A percentile compares a stretch with the other conserved stretches of the same genome.
Evolutionary conservation across 495 filamentous ascomycete species (phyloP).

Genomic region (Tuber calosporum): DNA sequence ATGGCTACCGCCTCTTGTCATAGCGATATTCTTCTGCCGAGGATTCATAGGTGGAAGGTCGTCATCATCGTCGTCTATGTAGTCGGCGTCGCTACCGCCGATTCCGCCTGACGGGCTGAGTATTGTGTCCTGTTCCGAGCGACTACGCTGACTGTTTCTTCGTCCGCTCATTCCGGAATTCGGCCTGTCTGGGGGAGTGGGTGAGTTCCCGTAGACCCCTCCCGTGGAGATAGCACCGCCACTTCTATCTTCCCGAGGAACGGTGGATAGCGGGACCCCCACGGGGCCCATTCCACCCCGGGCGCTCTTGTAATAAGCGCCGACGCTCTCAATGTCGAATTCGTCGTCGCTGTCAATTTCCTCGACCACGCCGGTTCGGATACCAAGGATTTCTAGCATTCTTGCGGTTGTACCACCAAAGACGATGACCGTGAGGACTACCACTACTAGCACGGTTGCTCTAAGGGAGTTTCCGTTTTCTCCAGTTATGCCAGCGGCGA

Average conservation of each 20-base stretch:
- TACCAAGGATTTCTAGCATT: constrained; percentile 93
- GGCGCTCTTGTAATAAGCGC: constrained; percentile 69
- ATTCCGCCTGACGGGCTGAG: background rate
- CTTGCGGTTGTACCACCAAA: constrained; percentile 97
- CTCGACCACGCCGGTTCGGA: constrained; percentile 89
- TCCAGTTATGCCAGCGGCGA: constrained; percentile 80
- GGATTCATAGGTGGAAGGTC: constrained; percentile 36
- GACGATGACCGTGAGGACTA: constrained; percentile 95
- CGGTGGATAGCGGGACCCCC: constrained; percentile 61
- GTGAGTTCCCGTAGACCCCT: constrained; percentile 31
- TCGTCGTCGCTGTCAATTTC: constrained; percentile 96
- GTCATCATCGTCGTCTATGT: constrained; percentile 25
- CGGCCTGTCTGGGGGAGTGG: constrained; percentile 19
- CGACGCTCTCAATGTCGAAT: constrained; percentile 76
- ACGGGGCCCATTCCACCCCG: constrained; percentile 60
- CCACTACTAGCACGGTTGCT: constrained; percentile 91
- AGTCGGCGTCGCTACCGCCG: constrained; percentile 21
- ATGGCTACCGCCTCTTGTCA: constrained; percentile 7
- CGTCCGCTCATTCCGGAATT: constrained; percentile 16
- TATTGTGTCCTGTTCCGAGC: constrained; percentile 13
- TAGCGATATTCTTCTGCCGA: constrained; percentile 12
- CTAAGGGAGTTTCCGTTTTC: constrained; percentile 69
- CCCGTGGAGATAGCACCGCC: constrained; percentile 34
- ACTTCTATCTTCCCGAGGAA: constrained; percentile 45
- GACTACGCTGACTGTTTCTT: constrained; percentile 21